A percentile compares a stretch with the other conserved stretches of the same genome.
phyloP scores from a whole-genome alignment of 2,329 filamentous ascomycete species.

The Phaeosphaeria sp. region DNA sequence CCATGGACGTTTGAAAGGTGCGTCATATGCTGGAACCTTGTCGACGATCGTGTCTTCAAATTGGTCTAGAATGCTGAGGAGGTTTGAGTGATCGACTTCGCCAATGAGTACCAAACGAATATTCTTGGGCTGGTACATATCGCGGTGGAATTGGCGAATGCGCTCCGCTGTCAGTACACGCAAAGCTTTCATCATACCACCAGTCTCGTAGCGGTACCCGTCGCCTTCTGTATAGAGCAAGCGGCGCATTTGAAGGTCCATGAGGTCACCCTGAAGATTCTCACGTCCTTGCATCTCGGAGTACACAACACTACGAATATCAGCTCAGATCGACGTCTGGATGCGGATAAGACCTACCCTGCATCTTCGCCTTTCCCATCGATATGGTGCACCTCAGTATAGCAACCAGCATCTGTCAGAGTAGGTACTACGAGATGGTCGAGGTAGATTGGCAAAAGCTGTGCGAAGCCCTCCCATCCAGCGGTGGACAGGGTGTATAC shows the following conservation, averaged over 20 bases:
- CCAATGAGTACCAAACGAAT: constrained; percentile 91
- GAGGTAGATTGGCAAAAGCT: constrained; percentile 91
- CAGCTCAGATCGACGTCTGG: constrained; percentile 8
- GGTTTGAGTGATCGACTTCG: constrained; percentile 81
- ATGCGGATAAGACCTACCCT: constrained; percentile 49
- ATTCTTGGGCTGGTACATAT: constrained; percentile 98
- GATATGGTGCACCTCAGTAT: constrained; percentile 95
- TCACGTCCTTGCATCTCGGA: constrained; percentile 98
- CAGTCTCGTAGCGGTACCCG: constrained; percentile 97
- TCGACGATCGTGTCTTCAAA: constrained; percentile 89
- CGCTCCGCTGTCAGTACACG: constrained; percentile 84
- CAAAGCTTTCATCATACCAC: constrained; percentile 92
- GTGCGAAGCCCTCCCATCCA: constrained; percentile 95
- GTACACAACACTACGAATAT: constrained; percentile 75
- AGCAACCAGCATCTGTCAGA: constrained; percentile 88
- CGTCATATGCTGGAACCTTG: constrained; percentile 76
- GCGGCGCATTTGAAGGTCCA: constrained; percentile 81
- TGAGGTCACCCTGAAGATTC: constrained; percentile 82
- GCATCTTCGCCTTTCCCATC: constrained; percentile 94
- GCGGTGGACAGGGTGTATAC: constrained; percentile 95
- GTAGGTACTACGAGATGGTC: constrained; percentile 93
- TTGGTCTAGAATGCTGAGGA: constrained; percentile 80
- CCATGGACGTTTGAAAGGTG: constrained; percentile 87
- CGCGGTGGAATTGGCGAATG: constrained; percentile 91
- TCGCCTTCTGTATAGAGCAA: constrained; percentile 86